phyloP scores from a whole-genome alignment of 75 land plant species.

The Chamaecyparis obtusa region DNA sequence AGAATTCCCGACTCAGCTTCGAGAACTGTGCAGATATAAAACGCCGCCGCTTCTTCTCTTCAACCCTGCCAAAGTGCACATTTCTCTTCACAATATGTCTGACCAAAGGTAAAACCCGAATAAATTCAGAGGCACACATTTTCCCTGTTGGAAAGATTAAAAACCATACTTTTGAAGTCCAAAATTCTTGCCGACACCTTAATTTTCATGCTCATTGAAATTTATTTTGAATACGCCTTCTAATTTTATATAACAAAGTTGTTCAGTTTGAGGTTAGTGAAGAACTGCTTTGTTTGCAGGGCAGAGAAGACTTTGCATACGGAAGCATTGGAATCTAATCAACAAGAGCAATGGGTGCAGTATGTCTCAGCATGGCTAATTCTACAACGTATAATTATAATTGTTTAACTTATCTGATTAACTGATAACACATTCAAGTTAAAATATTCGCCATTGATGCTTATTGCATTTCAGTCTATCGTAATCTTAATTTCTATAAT shows the following conservation, averaged over 20 bases:
- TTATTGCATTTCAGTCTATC: no score
- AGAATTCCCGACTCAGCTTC: no score
- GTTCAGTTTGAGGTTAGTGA: neutral
- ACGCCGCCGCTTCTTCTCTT: no score
- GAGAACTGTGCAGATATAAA: no score
- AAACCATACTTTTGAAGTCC: neutral
- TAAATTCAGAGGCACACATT: neutral
- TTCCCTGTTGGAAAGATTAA: neutral
- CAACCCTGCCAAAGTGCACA: no score
- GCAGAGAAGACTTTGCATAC: neutral
- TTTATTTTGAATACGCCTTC: neutral
- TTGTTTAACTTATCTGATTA: neutral
- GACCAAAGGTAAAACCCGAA: neutral
- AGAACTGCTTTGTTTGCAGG: neutral
- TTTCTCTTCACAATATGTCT: neutral
- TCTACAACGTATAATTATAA: neutral
- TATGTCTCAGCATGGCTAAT: neutral
- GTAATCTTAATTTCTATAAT: no score
- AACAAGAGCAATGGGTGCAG: neutral
- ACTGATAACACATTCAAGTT: neutral
- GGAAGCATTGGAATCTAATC: neutral
- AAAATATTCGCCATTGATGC: neutral
- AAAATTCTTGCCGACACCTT: neutral
- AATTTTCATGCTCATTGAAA: neutral
- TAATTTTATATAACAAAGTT: neutral